A percentile compares a stretch with the other conserved stretches of the same genome.
Evolutionary conservation across 305 asterid genomes (phyloP).

Genomic region (Solanum hybrid): DNA sequence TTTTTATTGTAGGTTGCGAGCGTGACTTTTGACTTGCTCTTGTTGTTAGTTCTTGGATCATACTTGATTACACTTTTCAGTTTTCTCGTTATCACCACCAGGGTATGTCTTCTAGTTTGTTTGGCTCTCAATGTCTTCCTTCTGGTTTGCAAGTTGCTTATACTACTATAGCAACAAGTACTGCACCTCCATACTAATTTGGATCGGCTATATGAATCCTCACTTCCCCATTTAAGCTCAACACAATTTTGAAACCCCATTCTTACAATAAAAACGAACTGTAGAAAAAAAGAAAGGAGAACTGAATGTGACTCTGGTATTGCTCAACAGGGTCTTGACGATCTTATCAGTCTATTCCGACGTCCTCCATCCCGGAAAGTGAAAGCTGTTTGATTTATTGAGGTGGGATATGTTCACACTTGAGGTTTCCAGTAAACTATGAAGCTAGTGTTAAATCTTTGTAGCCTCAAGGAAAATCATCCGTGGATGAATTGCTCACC

Average conservation of each 20-base stretch:
- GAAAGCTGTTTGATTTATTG: constrained; percentile 43
- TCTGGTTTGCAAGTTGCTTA: not conserved
- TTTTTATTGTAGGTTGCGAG: constrained; percentile 73
- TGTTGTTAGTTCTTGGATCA: constrained; percentile 78
- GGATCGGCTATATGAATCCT: not conserved
- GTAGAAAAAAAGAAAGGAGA: too few relatives aligned
- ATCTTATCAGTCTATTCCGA: constrained; percentile 80
- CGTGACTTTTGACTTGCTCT: constrained; percentile 86
- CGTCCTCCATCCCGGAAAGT: constrained; percentile 83
- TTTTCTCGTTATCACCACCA: constrained; percentile 69
- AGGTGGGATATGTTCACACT: not conserved
- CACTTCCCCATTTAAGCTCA: not conserved
- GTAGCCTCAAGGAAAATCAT: constrained; percentile 14
- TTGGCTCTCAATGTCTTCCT: not conserved
- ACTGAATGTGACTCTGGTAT: not conserved
- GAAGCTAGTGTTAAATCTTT: not conserved
- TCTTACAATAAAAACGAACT: not conserved
- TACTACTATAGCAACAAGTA: not conserved
- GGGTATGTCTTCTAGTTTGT: constrained; percentile 41
- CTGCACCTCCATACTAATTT: not conserved
- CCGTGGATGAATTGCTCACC: not conserved
- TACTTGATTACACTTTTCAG: constrained; percentile 81
- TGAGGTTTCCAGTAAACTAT: not conserved
- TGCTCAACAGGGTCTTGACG: constrained; percentile 76
- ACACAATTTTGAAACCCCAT: not conserved